Evolutionary conservation across 345 rosid genomes (phyloP).

Genomic region (Arabis hirsuta): DNA sequence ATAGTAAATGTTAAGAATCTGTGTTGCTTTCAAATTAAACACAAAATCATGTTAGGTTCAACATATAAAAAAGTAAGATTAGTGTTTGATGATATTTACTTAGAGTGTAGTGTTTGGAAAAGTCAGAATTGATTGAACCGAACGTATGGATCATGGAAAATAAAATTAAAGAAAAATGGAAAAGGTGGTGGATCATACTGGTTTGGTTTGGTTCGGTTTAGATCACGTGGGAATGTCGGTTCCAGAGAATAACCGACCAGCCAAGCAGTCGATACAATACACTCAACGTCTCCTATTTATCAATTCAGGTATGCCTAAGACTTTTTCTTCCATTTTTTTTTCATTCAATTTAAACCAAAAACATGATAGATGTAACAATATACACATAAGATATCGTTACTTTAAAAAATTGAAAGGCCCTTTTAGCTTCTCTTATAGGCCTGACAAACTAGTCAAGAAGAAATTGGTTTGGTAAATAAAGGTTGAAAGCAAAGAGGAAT

Average conservation of each 20-base stretch:
- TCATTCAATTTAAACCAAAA: not conserved
- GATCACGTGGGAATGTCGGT: constrained; percentile 37
- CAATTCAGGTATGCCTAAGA: constrained; percentile 20
- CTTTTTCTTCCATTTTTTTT: constrained; percentile 8
- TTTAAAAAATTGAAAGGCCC: not conserved
- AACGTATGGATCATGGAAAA: constrained; percentile 20
- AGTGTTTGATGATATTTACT: constrained; percentile 3
- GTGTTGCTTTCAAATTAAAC: not conserved
- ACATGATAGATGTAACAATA: not conserved
- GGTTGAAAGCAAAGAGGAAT: constrained; percentile 18
- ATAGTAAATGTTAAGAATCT: not conserved
- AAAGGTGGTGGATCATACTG: constrained; percentile 27
- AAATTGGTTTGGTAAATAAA: constrained; percentile 9
- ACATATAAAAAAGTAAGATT: not conserved
- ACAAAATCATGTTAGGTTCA: not conserved
- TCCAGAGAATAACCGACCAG: constrained; percentile 28
- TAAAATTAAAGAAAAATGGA: not conserved
- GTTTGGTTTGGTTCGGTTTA: constrained; percentile 41
- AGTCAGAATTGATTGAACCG: constrained; percentile 35
- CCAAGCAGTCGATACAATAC: constrained; percentile 8
- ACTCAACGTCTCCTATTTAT: constrained; percentile 14
- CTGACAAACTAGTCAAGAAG: constrained; percentile 4
- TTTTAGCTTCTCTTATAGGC: constrained; percentile 4
- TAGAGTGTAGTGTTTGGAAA: not conserved
- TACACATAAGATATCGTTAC: not conserved